phyloP scores from a whole-genome alignment of 208 protist species.

The Histomonas meleagridis region DNA sequence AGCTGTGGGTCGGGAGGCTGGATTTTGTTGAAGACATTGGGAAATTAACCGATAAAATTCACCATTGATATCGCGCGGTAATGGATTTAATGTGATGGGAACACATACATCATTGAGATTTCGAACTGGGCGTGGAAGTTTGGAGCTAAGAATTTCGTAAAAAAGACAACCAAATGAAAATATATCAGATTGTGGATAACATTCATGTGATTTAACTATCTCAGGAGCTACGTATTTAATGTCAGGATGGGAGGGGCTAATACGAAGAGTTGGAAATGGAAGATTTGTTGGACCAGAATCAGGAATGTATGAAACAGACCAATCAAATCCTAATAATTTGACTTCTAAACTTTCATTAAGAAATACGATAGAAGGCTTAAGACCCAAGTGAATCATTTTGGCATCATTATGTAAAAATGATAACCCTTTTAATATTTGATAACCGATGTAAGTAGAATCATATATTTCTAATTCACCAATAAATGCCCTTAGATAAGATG shows the following conservation, averaged over 20 bases:
- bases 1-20: background rate
- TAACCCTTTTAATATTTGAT: background rate
- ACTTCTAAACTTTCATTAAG: background rate
- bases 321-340: slow-evolving; percentile 6
- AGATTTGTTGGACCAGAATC: background rate
- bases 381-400: background rate
- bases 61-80: background rate
- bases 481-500: background rate
- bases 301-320: background rate
- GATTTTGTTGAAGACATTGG: background rate
- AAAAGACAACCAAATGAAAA: slow-evolving; percentile 15
- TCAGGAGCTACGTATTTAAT: background rate
- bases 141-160: background rate
- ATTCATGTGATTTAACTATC: background rate
- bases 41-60: background rate
- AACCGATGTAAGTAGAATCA: background rate
- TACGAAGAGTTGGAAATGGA: background rate
- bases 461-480: background rate
- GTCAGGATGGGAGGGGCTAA: background rate
- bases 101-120: background rate
- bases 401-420: background rate
- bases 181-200: background rate
- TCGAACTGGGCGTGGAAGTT: too few relatives aligned
- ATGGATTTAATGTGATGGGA: background rate
- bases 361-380: background rate